Base-by-base conservation (phyloP, 2,329 filamentous ascomycete genomes). In the Didymella sp. region DNA sequence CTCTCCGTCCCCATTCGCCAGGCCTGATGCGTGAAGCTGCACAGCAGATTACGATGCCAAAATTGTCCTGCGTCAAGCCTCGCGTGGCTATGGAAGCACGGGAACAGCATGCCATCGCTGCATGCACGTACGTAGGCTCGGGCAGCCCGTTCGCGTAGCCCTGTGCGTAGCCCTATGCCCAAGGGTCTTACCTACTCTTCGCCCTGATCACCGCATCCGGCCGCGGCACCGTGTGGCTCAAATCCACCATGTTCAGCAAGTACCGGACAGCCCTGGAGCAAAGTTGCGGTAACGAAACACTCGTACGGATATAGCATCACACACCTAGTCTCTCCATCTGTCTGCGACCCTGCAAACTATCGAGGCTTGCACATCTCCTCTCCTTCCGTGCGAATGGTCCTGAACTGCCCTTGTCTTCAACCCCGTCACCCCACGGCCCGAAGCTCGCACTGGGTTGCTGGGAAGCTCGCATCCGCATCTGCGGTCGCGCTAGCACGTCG, bases 21-120 rank as follows among this genome's bases (percentile, higher is more conserved):
- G 33, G 15, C 43, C 22, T 42, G 31, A 41, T 38, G 61, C 59
- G 45, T 51, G 42, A 38, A 63, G 56, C 58, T 51, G 61, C 56
- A 63, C 58, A 33, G 56, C 63, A 59, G 37, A 57, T 49, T 43
- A 19, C 54, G 35, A 25, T 30, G 25, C 52, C 46, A 49, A 45
- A 28, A 28, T 24, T 45, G 51, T 43, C 22, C 31, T 8, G 12
- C 5, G 35, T 44, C 38, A 49, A 57, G 38, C 48, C 54, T 57
- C 48, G 38, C 49, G 54, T 52, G 43, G 54, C 54, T 51, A 43
- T 31, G 42, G 47, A 35, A 37, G 42, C 21, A 35, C 42, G 30
- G 51, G 42, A 44, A 38, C 47, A 30, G 24, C 49, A 52, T 40
- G 21, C 31, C 46, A 46, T 35, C 21, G 33, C 41, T 41, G 22